Conservation (phyloP, 2,329 filamentous ascomycete genomes). For the Teratosphaeria pseudoeucalypti region DNA sequence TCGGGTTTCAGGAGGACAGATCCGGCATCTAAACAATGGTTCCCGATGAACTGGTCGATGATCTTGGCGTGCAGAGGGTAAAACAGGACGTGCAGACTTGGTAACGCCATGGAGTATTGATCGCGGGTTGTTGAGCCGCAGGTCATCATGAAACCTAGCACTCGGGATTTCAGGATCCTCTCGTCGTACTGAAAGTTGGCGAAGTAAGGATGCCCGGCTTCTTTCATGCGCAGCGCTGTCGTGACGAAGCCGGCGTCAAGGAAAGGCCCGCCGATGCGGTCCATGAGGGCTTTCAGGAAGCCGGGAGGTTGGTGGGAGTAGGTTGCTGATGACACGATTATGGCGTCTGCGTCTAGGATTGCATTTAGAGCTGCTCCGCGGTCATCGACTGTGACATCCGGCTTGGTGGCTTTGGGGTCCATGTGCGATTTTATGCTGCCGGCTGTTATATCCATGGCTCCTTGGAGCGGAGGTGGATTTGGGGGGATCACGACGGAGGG, state of each 20-base stretch:
- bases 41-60: constrained; percentile 5
- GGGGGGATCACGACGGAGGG: constrained; percentile 6
- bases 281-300: constrained; percentile 7
- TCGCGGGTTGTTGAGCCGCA: constrained; percentile 5
- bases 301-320: constrained; percentile 9
- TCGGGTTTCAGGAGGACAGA: neutral
- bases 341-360: constrained; percentile 8
- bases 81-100: constrained; percentile 6
- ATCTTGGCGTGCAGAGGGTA: constrained; percentile 5
- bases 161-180: constrained; percentile 2
- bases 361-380: constrained; percentile 7
- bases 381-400: constrained; percentile 4
- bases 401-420: neutral
- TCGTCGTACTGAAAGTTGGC: constrained; percentile 1
- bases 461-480: constrained; percentile 1
- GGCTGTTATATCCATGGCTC: constrained; percentile 2
- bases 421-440: neutral
- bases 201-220: neutral
- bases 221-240: constrained; percentile 1
- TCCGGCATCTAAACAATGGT: neutral
- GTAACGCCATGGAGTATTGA: constrained; percentile 5
- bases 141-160: constrained; percentile 4
- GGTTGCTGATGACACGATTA: constrained; percentile 5
- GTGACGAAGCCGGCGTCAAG: constrained; percentile 2
- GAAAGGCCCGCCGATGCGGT: constrained; percentile 4